phyloP scores from a whole-genome alignment of 2,329 filamentous ascomycete species.

The Paramyrothecium roridum region DNA sequence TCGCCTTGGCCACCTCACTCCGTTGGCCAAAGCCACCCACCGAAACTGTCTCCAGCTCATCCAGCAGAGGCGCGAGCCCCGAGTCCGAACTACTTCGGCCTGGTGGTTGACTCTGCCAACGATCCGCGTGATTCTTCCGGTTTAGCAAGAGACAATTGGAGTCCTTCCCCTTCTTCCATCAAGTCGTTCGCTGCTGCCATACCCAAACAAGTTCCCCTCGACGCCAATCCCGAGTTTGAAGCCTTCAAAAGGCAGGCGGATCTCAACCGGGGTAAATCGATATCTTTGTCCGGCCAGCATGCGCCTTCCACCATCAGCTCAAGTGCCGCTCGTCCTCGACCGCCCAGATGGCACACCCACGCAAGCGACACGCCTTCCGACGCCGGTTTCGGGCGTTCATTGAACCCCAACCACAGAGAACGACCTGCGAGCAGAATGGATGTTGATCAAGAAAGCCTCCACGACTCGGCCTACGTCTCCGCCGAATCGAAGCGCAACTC shows the following conservation, averaged over 20 bases:
- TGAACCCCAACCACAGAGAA: constrained; percentile 14
- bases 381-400: constrained; percentile 19
- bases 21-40: constrained; percentile 52
- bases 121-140: constrained; percentile 63
- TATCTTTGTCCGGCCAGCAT: constrained; percentile 43
- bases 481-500: constrained; percentile 52
- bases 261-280: constrained; percentile 46
- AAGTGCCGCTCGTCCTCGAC: constrained; percentile 33
- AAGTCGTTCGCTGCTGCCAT: constrained; percentile 66
- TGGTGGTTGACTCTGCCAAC: constrained; percentile 59
- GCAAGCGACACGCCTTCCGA: constrained; percentile 40
- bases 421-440: constrained; percentile 33
- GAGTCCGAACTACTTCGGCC: constrained; percentile 86
- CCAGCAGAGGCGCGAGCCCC: constrained; percentile 40
- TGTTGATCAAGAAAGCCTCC: constrained; percentile 40
- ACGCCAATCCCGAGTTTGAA: constrained; percentile 79
- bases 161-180: constrained; percentile 66
- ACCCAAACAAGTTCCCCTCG: constrained; percentile 66
- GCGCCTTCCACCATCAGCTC: constrained; percentile 33
- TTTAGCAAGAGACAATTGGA: constrained; percentile 71
- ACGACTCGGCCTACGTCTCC: constrained; percentile 54
- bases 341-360: constrained; percentile 46
- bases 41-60: constrained; percentile 43
- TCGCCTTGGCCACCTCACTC: constrained; percentile 52
- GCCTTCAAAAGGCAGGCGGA: constrained; percentile 74